phyloP scores from a whole-genome alignment of 805 yeast species.

The Hemisphaericaspora nanyangensis region DNA sequence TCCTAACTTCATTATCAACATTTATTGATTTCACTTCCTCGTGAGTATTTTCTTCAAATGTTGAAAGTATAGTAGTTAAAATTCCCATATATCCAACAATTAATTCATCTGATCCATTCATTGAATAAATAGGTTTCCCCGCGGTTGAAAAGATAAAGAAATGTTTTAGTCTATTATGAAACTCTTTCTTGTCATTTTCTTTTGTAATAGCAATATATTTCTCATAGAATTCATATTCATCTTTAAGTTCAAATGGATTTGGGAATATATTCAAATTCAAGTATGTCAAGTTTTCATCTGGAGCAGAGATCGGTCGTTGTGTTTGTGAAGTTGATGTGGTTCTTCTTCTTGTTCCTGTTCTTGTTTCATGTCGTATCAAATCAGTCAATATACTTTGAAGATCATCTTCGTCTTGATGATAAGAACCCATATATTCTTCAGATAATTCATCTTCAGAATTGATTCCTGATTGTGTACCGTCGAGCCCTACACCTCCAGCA shows the following conservation, averaged over 20 bases:
- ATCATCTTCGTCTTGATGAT: constrained; percentile 13
- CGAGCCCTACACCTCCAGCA: too few relatives aligned
- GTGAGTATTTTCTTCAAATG: constrained; percentile 47
- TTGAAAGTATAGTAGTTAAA: constrained; percentile 72
- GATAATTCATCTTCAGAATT: background rate
- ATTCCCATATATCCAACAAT: constrained; percentile 73
- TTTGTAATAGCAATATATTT: constrained; percentile 16
- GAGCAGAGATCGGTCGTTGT: background rate
- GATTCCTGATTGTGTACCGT: background rate
- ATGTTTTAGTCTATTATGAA: constrained; percentile 51
- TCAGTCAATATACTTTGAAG: constrained; percentile 20
- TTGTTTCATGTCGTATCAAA: constrained; percentile 14
- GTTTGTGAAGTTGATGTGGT: background rate
- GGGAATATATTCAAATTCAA: constrained; percentile 15
- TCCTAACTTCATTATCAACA: constrained; percentile 44
- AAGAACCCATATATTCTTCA: background rate
- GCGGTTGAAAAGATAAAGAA: constrained; percentile 78
- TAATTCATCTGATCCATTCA: constrained; percentile 67
- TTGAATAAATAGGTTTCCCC: constrained; percentile 83
- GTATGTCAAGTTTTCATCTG: constrained; percentile 3
- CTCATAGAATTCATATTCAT: constrained; percentile 12
- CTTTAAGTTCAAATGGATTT: background rate
- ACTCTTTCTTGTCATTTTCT: constrained; percentile 9
- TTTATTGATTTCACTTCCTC: constrained; percentile 49
- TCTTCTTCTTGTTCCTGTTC: background rate